phyloP scores from a whole-genome alignment of 2,329 filamentous ascomycete genomes.

The Trichoderma aggressivum region DNA sequence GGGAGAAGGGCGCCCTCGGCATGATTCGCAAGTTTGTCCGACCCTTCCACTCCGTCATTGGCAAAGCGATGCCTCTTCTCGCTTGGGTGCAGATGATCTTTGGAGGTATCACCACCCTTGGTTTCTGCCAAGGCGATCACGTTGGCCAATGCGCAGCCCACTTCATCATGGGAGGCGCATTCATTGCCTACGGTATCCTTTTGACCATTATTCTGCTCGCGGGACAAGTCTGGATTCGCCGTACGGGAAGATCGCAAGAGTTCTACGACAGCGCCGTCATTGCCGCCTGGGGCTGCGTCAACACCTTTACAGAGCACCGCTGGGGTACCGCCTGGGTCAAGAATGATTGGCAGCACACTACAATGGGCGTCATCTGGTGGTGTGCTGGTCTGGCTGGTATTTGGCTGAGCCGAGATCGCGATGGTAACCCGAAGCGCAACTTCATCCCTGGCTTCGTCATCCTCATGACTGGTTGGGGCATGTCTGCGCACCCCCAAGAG shows the following conservation, averaged over 20 bases:
- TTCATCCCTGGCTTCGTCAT: conserved; percentile 90
- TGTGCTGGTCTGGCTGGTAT: conserved; percentile 85
- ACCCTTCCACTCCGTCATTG: conserved; percentile 72
- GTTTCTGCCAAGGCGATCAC: conserved; percentile 91
- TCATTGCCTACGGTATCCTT: conserved; percentile 88
- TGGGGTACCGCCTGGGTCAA: conserved; percentile 88
- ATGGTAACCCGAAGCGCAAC: conserved; percentile 86
- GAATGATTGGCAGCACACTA: conserved; percentile 96
- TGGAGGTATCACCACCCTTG: conserved; percentile 85
- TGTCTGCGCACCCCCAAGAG: conserved; percentile 87
- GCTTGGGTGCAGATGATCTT: conserved; percentile 95
- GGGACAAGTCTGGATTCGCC: conserved; percentile 81
- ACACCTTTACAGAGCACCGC: conserved; percentile 95
- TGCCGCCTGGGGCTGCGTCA: conserved; percentile 92
- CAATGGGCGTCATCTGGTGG: conserved; percentile 99
- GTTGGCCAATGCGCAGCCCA: conserved; percentile 89
- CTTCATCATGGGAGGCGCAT: conserved; percentile 98
- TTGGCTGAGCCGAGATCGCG: conserved; percentile 82
- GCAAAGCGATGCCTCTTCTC: conserved; percentile 81
- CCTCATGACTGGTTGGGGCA: conserved; percentile 88
- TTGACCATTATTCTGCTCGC: conserved; percentile 83
- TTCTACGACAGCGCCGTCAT: conserved; percentile 94
- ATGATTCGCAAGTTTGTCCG: conserved; percentile 71
- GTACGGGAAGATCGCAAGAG: conserved; percentile 84
- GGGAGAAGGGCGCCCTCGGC: conserved; percentile 79